Conservation (phyloP, 805 yeast genomes). For the Zygosaccharomyces bailii region DNA sequence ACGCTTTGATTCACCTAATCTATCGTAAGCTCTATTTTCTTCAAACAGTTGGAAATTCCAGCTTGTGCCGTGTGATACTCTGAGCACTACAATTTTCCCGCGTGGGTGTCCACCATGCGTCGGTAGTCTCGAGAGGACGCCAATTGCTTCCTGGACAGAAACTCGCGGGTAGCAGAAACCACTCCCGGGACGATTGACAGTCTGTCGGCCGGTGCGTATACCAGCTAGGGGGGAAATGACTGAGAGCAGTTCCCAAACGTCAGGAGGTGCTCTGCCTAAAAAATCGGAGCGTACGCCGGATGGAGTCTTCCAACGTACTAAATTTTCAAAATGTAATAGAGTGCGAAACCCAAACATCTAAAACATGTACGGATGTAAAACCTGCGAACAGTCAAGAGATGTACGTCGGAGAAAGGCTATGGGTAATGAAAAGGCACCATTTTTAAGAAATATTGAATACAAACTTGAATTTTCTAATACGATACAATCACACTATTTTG, state of each 20-base stretch:
- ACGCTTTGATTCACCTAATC: not conserved
- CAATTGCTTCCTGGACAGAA: too few relatives aligned
- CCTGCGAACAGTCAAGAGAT: too few relatives aligned
- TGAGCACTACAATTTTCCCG: conserved; percentile 2
- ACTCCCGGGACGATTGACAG: too few relatives aligned
- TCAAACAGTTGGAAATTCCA: conserved; percentile 7
- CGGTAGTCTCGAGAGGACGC: not conserved
- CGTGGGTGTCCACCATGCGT: conserved; percentile 6
- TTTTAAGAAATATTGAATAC: not conserved
- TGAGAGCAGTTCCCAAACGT: too few relatives aligned
- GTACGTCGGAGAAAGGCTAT: too few relatives aligned
- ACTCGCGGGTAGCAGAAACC: too few relatives aligned
- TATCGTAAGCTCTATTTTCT: conserved; percentile 3
- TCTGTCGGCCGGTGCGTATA: too few relatives aligned
- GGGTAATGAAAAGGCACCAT: too few relatives aligned
- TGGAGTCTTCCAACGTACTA: too few relatives aligned
- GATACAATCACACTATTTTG: not conserved
- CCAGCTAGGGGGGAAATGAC: too few relatives aligned
- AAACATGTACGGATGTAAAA: not conserved
- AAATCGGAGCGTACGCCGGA: not conserved
- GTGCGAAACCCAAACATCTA: not conserved
- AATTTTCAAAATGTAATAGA: too few relatives aligned
- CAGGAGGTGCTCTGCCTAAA: conserved; percentile 2
- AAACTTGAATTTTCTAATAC: not conserved
- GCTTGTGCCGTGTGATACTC: conserved; percentile 3